Evolutionary conservation across 495 filamentous ascomycete species (phyloP).

Genomic region (Delitschia confertaspora): DNA sequence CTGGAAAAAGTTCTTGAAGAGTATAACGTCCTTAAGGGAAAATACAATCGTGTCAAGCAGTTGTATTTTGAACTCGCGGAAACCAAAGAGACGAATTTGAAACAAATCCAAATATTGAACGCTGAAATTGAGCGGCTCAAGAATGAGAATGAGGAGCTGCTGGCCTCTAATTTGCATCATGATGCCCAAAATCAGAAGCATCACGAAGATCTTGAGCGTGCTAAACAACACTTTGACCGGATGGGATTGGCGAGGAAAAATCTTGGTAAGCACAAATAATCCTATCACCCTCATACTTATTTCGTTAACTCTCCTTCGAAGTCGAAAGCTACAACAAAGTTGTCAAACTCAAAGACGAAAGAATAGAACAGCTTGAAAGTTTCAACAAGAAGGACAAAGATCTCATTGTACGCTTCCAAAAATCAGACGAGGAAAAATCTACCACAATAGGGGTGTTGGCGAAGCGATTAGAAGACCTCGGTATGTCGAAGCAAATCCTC

Average conservation of each 20-base stretch:
- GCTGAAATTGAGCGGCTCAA: background rate
- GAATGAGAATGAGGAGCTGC: background rate
- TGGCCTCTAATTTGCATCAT: background rate
- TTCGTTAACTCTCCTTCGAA: no score
- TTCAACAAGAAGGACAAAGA: no score
- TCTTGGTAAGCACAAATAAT: no score
- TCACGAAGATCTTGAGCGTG: background rate
- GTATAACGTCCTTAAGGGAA: background rate
- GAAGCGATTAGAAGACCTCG: background rate
- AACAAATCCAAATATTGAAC: background rate
- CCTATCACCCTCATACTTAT: no score
- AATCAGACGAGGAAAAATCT: no score
- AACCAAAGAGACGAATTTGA: background rate
- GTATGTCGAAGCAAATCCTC: no score
- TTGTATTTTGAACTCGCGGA: background rate
- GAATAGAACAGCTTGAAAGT: no score
- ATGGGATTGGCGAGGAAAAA: constrained; percentile 2
- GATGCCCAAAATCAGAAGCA: background rate
- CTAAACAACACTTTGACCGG: background rate
- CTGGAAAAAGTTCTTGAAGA: background rate
- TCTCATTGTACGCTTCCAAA: no score
- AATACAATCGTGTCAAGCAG: background rate
- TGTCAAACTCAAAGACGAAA: no score
- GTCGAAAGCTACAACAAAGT: no score
- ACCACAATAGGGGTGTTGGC: background rate